Conservation (phyloP, 768 basidiomycete species). For the Auricularia sp. region DNA sequence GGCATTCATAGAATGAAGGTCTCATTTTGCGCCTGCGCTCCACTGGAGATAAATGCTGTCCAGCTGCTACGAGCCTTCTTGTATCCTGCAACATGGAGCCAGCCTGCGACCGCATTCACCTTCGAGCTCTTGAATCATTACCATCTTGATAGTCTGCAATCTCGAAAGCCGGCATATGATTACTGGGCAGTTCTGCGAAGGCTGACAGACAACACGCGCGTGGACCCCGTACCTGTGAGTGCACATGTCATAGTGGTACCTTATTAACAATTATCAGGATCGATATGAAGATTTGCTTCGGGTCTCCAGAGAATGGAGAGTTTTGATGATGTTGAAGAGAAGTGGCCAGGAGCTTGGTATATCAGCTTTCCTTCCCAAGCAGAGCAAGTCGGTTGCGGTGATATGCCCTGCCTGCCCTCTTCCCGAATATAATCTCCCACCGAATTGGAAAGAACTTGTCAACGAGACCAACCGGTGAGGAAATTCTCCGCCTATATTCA, state of each 20-base stretch:
- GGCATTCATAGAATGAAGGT: not conserved
- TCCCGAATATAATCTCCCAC: not conserved
- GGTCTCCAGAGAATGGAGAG: not conserved
- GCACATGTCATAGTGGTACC: not conserved
- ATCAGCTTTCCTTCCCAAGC: not conserved
- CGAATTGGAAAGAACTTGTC: not conserved
- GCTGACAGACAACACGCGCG: not conserved
- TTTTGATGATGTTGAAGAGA: not conserved
- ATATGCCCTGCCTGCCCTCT: not conserved
- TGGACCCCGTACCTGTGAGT: not conserved
- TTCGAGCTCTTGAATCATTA: not conserved
- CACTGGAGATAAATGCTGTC: not conserved
- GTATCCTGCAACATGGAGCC: not conserved
- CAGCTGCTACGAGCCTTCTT: not conserved
- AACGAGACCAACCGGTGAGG: not conserved
- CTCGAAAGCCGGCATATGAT: not conserved
- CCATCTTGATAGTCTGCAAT: not conserved
- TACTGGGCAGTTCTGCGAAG: not conserved
- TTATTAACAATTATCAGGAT: not conserved
- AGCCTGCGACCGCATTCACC: not conserved
- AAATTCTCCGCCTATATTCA: too few relatives aligned
- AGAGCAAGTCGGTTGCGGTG: not conserved
- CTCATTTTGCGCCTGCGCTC: not conserved
- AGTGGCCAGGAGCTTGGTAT: not conserved
- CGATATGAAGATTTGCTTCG: not conserved